Evolutionary conservation across 768 basidiomycete genomes (phyloP).

Genomic region (Macrolepiota dolichaula): DNA sequence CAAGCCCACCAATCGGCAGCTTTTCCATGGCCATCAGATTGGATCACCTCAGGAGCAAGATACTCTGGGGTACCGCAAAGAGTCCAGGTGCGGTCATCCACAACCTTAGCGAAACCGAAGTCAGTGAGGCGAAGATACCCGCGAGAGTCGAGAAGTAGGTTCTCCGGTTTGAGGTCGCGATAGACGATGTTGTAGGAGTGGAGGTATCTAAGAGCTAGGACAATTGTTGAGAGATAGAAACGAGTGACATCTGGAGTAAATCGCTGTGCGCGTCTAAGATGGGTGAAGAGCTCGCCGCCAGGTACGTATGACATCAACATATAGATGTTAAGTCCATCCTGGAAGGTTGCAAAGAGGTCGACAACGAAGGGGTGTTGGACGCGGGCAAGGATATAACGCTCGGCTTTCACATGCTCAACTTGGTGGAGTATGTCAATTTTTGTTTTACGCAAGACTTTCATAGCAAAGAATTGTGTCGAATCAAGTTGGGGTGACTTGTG

Average conservation of each 20-base stretch:
- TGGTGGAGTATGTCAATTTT: constrained; percentile 89
- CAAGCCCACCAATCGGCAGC: constrained; percentile 99
- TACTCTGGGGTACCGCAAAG: constrained; percentile 96
- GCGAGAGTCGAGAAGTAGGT: constrained; percentile 89
- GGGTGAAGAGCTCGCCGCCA: constrained; percentile 97
- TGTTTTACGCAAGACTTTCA: constrained; percentile 86
- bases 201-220: constrained; percentile 91
- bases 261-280: constrained; percentile 87
- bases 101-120: constrained; percentile 97
- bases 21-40: constrained; percentile 96
- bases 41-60: constrained; percentile 96
- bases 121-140: constrained; percentile 96
- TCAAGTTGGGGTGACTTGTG: constrained; percentile 51
- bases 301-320: constrained; percentile 97
- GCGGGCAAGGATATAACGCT: constrained; percentile 88
- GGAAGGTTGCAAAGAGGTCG: constrained; percentile 92
- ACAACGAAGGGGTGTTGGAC: constrained; percentile 96
- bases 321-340: constrained; percentile 95
- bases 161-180: constrained; percentile 98
- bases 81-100: constrained; percentile 97
- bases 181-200: constrained; percentile 98
- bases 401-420: constrained; percentile 97
- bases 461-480: constrained; percentile 68
- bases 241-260: constrained; percentile 98
- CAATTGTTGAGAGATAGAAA: constrained; percentile 95